These are phyloP conservation scores for Dendrobium catenatum DNA, from an alignment of 106 monocot genomes.

Conservation along the genomic window DNA sequence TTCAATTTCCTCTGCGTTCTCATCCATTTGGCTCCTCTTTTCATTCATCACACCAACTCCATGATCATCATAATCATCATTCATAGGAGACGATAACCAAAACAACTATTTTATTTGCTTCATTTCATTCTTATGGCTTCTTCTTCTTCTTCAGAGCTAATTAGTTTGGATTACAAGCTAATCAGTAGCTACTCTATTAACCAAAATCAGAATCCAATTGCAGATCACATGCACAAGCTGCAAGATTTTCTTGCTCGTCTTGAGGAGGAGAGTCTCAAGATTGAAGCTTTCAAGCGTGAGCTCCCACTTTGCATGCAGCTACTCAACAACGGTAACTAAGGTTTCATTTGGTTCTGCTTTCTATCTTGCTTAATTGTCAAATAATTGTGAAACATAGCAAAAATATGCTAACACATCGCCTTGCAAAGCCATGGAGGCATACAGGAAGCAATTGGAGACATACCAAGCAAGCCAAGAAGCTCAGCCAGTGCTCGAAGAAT, in stretches of 20 bases:
- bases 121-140: conserved; percentile 37
- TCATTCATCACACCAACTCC: neutral
- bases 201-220: conserved; percentile 15
- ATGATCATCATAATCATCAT: neutral
- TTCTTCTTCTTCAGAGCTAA: conserved; percentile 50
- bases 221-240: conserved; percentile 30
- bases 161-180: conserved; percentile 66
- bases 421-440: conserved; percentile 56
- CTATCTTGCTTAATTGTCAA: too few species aligned
- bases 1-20: conserved; percentile 25
- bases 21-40: neutral
- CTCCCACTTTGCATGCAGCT: conserved; percentile 93
- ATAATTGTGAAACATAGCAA: too few species aligned
- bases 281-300: conserved; percentile 90
- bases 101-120: neutral
- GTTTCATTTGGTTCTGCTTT: neutral
- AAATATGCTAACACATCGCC: neutral
- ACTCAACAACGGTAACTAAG: conserved; percentile 64
- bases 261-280: conserved; percentile 81
- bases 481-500: conserved; percentile 65
- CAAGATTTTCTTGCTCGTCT: conserved; percentile 77
- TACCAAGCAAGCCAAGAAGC: conserved; percentile 23
- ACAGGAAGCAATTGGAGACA: conserved; percentile 51
- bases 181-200: conserved; percentile 7
- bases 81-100: neutral